A percentile compares a stretch with the other conserved stretches of the same genome.
Conservation (phyloP, 129 eudicot genomes). For the Daucus carota region DH1_v3.0 NC_030382.2:58798001-58798500, state of each 20-base stretch:
- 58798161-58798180: background rate
- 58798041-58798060: slow-evolving; percentile 96
- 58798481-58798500: slow-evolving; percentile 80
- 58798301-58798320: background rate
- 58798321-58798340: background rate
- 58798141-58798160: background rate
- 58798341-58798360: background rate
- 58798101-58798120: slow-evolving; percentile 36
- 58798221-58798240: background rate
- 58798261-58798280: background rate
- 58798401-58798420: slow-evolving; percentile 98
- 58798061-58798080: slow-evolving; percentile 90
- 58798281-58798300: background rate
- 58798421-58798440: slow-evolving; percentile 83
- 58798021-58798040: slow-evolving; percentile 67
- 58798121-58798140: background rate
- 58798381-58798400: slow-evolving; percentile 70
- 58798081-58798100: slow-evolving; percentile 97
- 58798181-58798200: background rate
- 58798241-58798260: background rate
- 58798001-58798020: slow-evolving; percentile 86
- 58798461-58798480: slow-evolving; percentile 87
- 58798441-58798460: slow-evolving; percentile 78
- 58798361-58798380: background rate
- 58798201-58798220: background rate